These are phyloP conservation scores for Fusarium denticulatum DNA, from an alignment of 2,329 filamentous ascomycete species.

Conservation along the genomic window DNA sequence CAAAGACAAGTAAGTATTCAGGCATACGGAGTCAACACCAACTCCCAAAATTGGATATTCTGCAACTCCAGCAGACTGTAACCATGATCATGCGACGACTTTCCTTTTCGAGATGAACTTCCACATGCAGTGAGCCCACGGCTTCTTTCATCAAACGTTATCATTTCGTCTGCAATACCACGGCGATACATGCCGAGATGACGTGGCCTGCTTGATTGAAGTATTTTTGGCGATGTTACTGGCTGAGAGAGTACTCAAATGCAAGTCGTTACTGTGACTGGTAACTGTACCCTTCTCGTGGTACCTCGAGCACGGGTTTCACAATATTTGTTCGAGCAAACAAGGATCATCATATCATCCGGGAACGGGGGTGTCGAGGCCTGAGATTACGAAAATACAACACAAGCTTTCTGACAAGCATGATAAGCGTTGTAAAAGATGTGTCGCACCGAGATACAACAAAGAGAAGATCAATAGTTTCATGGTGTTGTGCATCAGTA, in stretches of 20 bases:
- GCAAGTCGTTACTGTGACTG: not conserved
- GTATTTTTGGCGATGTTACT: not conserved
- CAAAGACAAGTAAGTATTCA: not conserved
- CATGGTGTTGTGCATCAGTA: not conserved
- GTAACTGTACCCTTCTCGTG: too few relatives aligned
- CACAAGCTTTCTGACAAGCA: not conserved
- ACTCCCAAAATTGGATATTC: not conserved
- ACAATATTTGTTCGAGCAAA: too few relatives aligned
- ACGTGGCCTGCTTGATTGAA: not conserved
- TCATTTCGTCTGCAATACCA: not conserved
- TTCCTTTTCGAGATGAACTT: not conserved
- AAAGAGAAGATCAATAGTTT: not conserved
- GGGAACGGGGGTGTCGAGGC: too few relatives aligned
- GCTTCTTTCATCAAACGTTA: not conserved
- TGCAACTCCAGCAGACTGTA: too few relatives aligned
- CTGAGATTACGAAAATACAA: not conserved
- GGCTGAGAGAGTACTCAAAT: not conserved
- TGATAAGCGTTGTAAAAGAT: not conserved
- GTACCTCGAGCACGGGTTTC: not conserved
- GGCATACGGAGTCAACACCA: not conserved
- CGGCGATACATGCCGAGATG: not conserved
- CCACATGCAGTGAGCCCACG: not conserved
- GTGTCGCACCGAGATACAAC: too few relatives aligned
- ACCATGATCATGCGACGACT: not conserved
- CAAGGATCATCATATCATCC: not conserved